These are phyloP conservation scores for Chrysanthemum lavandulifolium DNA, from an alignment of 129 eudicot species.

Conservation along the genomic window DNA sequence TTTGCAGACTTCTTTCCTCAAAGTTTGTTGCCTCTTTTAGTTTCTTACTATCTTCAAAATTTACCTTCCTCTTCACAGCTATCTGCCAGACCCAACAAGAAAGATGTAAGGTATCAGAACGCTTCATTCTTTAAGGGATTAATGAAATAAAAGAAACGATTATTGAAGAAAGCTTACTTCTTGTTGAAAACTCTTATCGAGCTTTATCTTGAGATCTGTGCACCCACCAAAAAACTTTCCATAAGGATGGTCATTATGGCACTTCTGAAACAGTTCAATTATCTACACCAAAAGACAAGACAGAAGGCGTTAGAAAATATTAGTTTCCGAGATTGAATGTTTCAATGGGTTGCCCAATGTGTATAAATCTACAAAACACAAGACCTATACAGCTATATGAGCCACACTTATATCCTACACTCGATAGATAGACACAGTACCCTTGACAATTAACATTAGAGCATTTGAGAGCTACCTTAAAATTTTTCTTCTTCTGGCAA, in stretches of 20 bases:
- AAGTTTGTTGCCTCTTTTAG: constrained; percentile 64
- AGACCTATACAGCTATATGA: not conserved
- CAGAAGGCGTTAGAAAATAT: not conserved
- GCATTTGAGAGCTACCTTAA: too few relatives aligned
- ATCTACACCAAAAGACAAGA: constrained; percentile 44
- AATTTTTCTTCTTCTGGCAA: too few relatives aligned
- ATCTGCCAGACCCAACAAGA: constrained; percentile 38
- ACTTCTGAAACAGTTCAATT: constrained; percentile 72
- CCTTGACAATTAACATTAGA: too few relatives aligned
- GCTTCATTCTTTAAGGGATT: not conserved
- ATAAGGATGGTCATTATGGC: constrained; percentile 69
- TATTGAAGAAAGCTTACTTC: constrained; percentile 49
- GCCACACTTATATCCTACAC: not conserved
- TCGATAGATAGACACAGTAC: not conserved
- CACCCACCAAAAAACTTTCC: constrained; percentile 75
- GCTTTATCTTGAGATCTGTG: constrained; percentile 84
- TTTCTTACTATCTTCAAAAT: constrained; percentile 91
- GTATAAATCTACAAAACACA: not conserved
- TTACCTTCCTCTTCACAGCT: constrained; percentile 84
- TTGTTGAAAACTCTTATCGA: constrained; percentile 74
- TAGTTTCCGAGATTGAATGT: constrained; percentile 3
- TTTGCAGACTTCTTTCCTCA: constrained; percentile 58
- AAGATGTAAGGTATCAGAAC: not conserved
- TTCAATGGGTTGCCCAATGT: not conserved
- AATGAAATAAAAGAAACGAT: not conserved